Base-by-base conservation (phyloP, 139 green algal species). In the Chara braunii region DNA sequence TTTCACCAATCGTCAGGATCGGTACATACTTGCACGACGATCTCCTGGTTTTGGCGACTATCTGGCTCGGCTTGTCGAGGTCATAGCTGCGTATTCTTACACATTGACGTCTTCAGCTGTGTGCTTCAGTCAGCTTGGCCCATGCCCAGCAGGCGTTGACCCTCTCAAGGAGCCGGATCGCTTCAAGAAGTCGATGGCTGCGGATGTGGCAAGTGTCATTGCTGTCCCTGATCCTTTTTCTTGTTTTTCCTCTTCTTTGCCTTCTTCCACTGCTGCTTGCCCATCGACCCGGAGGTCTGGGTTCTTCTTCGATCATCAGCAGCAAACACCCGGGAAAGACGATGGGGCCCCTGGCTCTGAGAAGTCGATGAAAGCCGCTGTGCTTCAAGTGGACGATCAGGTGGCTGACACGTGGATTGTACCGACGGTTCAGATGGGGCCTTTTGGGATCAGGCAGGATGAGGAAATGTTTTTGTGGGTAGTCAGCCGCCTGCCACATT, bases 1-100 rank as follows among this genome's bases (percentile, higher is more conserved):
- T 60, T 80, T 85, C 8, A 69, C 43, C n/a, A 63, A 54, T n/a
- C 57, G 79, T 7, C 78, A 84, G 62, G 78, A 83, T 54, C 52
- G 77, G 1, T 80, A 81, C 74, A 22, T 78, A 0, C 32, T 64
- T 11, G 1, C 79, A 7, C 43, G 37, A 26, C 11, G 12, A 23
- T 11, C 11, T 11, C 50, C 50, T 30, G 50, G 11, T 11, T 30
- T 58, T 30, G 50, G 28, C 11, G 11, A 23, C 50, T 14, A 58
- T 30, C 11, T 58, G 12, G 12, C 50, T 11, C 24, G 11, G 11
- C 50, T 58, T 30, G 50, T 58, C 11, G 50, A 58, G 28, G 12
- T 30, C 50, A 26, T 58, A 23, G 32, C 50, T 11, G 11, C 12
- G 28, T 58, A 51, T 30, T 58, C 50, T 30, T 58, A 58, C 50